Conservation (phyloP, 495 filamentous ascomycete species). For the Penicillium goetzii region DNA sequence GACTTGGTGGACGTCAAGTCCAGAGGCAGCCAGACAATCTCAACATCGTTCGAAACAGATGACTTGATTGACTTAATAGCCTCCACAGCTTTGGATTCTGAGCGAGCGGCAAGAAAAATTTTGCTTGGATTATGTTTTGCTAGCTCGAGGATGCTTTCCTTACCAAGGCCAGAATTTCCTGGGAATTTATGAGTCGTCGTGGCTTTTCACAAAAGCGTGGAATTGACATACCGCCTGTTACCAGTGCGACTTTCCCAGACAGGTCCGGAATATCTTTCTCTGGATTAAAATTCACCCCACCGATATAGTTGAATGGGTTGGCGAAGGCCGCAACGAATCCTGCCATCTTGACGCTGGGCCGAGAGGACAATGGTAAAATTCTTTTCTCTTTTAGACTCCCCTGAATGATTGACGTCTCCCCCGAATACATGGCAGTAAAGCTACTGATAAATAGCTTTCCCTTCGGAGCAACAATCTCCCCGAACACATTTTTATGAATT, state of each 20-base stretch:
- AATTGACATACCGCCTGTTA: conserved; percentile 58
- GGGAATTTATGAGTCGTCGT: background rate
- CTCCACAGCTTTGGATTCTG: conserved; percentile 35
- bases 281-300: conserved; percentile 37
- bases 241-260: conserved; percentile 54
- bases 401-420: no score
- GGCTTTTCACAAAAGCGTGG: background rate
- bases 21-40: conserved; percentile 46
- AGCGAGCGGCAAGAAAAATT: conserved; percentile 55
- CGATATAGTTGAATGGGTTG: conserved; percentile 35
- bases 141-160: conserved; percentile 55
- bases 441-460: no score
- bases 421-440: no score
- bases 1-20: conserved; percentile 51
- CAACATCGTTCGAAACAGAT: conserved; percentile 24
- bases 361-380: background rate
- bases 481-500: no score
- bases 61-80: conserved; percentile 31
- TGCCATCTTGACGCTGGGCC: conserved; percentile 19
- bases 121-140: conserved; percentile 58
- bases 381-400: background rate
- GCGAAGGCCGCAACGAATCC: conserved; percentile 26
- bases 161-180: conserved; percentile 64
- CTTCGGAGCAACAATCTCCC: no score
- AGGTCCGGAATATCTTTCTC: conserved; percentile 58